Evolutionary conservation across 306 rosid genomes (phyloP), one percentile per base, ranked within the genome.

Genomic region (Corylus heterophylla): DNA sequence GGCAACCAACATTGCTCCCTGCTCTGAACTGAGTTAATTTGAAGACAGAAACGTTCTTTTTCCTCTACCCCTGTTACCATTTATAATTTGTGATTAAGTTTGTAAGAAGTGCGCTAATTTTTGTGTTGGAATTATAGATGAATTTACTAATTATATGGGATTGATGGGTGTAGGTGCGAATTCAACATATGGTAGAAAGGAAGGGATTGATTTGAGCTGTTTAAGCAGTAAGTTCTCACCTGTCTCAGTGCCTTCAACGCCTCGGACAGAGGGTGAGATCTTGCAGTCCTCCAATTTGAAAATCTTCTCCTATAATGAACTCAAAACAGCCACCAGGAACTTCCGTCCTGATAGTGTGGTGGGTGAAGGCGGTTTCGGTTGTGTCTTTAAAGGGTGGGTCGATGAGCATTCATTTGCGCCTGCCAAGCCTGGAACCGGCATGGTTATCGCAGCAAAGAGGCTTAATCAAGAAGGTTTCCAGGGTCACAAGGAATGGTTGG

Each of bases 401-500:
- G 99, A 96, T 86, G 98, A 90, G 85, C 85, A 89, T 48, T 58
- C 94, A 55, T 89, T 91, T 11, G 84, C 83, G 45, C 94, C 98
- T 27, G 88, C 89, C 79, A 96, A 68, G 86, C 94, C 99, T 8
- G 97, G 99, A 50, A 91, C 89, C 27, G 99, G 99, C 66, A 71
- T 86, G 66, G 90, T 96, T 82, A 93, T 96, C 79, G 99, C 99
- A 44, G 99, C 83, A 14, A 96, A 96, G 89, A 92, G 87, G 88
- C 98, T 91, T 73, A 96, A 96, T 86, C 99, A 91, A 85, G 99
- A 96, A 84, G 92, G 99, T 81, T 76, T 82, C 4, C 99, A 96
- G 83, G 99, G 99, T 78, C 99, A 96, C 90, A 90, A 85, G 84
- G 99, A 96, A 83, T 96, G 99, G 99, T 71, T 96, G 98, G 99